Base-by-base conservation (phyloP, 2,329 filamentous ascomycete genomes). In the Raffaelea deltoideospora region DNA sequence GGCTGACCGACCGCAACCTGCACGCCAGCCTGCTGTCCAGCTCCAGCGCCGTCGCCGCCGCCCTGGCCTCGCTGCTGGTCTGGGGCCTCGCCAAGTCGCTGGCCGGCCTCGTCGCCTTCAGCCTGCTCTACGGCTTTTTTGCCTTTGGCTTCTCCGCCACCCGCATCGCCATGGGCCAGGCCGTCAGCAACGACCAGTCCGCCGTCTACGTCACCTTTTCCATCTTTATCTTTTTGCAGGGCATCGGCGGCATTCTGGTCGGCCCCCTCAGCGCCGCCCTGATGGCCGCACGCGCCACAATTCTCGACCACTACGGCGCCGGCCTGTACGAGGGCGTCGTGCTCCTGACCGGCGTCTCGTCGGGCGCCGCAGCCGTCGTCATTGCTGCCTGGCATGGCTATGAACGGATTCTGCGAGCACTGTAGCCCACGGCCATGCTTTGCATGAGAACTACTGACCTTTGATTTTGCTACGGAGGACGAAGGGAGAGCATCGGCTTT, bases 121-220 rank as follows among this genome's bases (percentile, higher is more conserved):
- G 73, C 24, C 53, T 77, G 15, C 56, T 66, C 5, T 81, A 76
- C 47, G 77, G 76, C 1, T 60, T 79, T 44, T 80, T 79, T 37
- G 75, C 75, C 10, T 37, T 29, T 13, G 36, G 36, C 3, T 37
- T 37, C 17, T 19, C 23, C 9, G 33, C 36, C 3, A 33, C 33
- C 31, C 36, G 36, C 8, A 31, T 37, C 10, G 45, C 42, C 2
- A 56, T 57, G 52, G 50, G 50, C 9, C 49, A 40, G 1, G 48
- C 49, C 1, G 47, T 56, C 13, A 49, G 42, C 30, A 42, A 49
- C 29, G 52, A 53, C n/a, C 48, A 46, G 1, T 45, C 46, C 10
- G 43, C 49, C 9, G 43, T 48, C 4, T 37, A 50, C 10, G 43
- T 48, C 2, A 52, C 45, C 0, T 56, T 44, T 37, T 39, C 46